Evolutionary conservation across 805 yeast species (phyloP), one percentile per base, ranked within the genome.

Genomic region (Schizosaccharomyces japonicus): DNA sequence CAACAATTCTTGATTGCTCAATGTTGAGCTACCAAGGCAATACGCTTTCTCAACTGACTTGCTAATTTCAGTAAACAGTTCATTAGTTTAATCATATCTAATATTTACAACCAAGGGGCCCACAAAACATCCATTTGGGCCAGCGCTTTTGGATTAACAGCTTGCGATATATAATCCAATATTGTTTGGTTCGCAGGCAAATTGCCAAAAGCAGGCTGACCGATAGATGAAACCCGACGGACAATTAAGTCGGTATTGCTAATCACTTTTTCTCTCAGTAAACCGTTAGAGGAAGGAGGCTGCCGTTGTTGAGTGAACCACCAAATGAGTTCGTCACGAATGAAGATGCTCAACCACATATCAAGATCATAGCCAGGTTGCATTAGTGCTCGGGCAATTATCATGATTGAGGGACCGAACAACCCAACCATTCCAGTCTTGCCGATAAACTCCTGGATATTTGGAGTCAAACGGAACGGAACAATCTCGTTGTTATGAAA

Each of bases 401-500:
- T 71, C 69, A 85, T 74, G 44, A 90, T 67, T 54, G 84, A 75
- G 50, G 83, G 83, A 1, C 95, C 76, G 52, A 84, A 73, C 15
- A 92, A 69, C 47, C 98, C 98, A 61, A 92, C 98, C 56, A 84
- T 65, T 4, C 84, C 82, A n/a, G 85, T 75, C 50, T 84, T 93
- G 45, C 99, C 96, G 65, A 90, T 83, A 57, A 90, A 68, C 53
- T 78, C 78, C 60, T 90, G 98, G 49, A 92, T 73, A 58, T 90
- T 90, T 17, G 99, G 98, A 4, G 98, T 87, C 57, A 90, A 69
- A 58, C 99, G 71, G 70, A 90, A 90, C 42, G 98, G 96, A 47
- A 90, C 95, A 52, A 84, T 74, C 59, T 90, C 99, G 13, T 84
- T 75, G 54, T 85, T 83, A 58, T 78, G 79, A 67, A 87, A 85